Evolutionary conservation across 169 alveolate genomes (phyloP), one percentile per base, ranked within the genome.

Genomic region (Eimeria tenella): DNA sequence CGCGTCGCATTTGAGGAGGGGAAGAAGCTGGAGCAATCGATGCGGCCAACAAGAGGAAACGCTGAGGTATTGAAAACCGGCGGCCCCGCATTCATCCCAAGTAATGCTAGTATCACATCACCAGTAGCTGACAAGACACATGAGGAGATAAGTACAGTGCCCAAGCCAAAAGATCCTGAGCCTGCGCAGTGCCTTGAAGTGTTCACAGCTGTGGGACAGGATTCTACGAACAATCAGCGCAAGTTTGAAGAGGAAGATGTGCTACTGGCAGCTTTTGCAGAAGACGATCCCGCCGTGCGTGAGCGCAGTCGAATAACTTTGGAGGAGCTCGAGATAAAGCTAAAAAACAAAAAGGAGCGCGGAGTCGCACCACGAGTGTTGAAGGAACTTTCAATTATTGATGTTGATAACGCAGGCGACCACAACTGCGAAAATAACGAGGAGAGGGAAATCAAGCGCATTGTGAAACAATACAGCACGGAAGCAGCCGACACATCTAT

Each of bases 261-360:
- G 8, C 65, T 84, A 10, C 17, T 31, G 79, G 81, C 68, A 58
- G 91, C 79, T 21, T 83, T 83, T 17, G 91, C 60, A 13, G 81
- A 62, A 3, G 79, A 63, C 11, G 91, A 84, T 19, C 91, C 79
- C 42, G 62, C 63, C 53, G 91, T 84, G 91, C 91, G 79, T n/a
- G 79, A 62, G 63, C 91, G 91, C 91, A 84, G 91, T 62, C 91
- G 62, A 42, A n/a, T 84, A 11, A 84, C 81, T 58, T 17, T 84
- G 17, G 3, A 31, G 53, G 91, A 84, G 91, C 91, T 84, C 50
- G 63, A 84, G 65, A 13, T 31, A 49, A 25, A 10, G 21, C 79
- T 84, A 60, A 84, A 84, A 19, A 60, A 21, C n/a, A 58, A 17
- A 49, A 60, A 42, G 60, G 79, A 84, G 31, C 77, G 63, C n/a